These are phyloP conservation scores for Colletotrichum nymphaeae DNA, from an alignment of 2,329 filamentous ascomycete genomes.

Conservation along the genomic window DNA sequence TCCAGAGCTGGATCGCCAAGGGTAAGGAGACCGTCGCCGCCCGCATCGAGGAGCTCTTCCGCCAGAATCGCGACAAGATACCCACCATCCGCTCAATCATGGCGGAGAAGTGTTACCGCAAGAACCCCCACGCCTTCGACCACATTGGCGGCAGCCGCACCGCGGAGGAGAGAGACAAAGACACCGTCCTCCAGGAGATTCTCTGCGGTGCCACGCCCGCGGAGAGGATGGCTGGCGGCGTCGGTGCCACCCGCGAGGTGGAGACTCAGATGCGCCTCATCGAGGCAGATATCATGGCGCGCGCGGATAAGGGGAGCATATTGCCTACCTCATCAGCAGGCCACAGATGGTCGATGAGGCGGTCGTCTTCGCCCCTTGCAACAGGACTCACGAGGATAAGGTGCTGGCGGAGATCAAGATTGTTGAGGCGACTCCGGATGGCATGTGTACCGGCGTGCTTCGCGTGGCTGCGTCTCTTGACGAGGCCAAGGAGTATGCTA, in stretches of 20 bases:
- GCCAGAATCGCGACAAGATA: too few relatives aligned
- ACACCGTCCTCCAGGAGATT: neutral
- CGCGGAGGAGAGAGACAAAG: neutral
- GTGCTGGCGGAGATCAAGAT: neutral
- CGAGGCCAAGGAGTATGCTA: neutral
- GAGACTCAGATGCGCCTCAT: neutral
- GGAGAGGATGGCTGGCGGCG: too few relatives aligned
- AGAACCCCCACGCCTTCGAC: too few relatives aligned
- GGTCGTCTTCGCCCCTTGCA: neutral
- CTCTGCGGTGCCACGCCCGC: neutral
- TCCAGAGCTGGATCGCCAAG: too few relatives aligned
- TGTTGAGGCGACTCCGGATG: neutral
- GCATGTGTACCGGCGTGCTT: neutral
- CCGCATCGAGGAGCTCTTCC: too few relatives aligned
- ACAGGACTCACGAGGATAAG: too few relatives aligned
- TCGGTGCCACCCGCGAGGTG: neutral
- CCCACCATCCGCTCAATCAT: too few relatives aligned
- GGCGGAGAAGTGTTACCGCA: too few relatives aligned
- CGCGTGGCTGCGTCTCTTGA: neutral
- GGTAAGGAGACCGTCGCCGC: too few relatives aligned
- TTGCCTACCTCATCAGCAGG: neutral
- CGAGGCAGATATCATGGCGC: neutral
- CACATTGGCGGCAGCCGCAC: too few relatives aligned
- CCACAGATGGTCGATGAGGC: neutral
- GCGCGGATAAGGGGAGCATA: neutral